Evolutionary conservation across 352 stramenopile species (phyloP), one percentile per base, ranked within the genome.

Genomic region (Phytophthora litchii): DNA sequence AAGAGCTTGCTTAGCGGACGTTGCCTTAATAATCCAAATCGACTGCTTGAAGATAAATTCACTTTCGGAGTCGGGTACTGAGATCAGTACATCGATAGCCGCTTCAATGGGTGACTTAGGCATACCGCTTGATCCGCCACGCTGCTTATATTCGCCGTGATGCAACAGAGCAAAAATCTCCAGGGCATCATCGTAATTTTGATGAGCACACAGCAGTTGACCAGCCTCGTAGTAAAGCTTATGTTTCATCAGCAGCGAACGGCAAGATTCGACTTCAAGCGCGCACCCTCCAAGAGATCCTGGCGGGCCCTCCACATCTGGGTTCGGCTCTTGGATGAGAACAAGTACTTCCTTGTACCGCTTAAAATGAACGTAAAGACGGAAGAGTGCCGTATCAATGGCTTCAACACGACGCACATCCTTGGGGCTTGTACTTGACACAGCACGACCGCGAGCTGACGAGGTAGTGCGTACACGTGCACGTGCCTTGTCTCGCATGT

Each of bases 101-200:
- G 95, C 91, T 42, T 96, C 86, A 12, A 97, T 82, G 3, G 92
- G 79, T 32, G 87, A 94, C 55, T 87, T 96, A 1, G 91, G 90
- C 13, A 96, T 70, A 13, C 76, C 88, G 0, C 80, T 91, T 13
- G 70, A 74, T 6, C 67, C 67, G 27, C 56, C 54, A 35, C 67
- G 67, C 45, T 97, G 92, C 45, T 96, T 88, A 51, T 92, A 86
- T 41, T 92, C 76, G 19, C 89, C 88, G 4, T 80, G 75, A 29
- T 92, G 83, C 51, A 95, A 64, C 23, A 78, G 76, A 34, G 86
- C 68, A 56, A 92, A 94, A 16, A 97, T 74, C 35, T 97, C 92
- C 19, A 97, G 69, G 0, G 80, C 83, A 20, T 91, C 78, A 5
- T 79, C 72, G 49, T 88, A 82, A 37, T 78, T 90, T 20, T 82